Conservation (phyloP, 257 asterid genomes). For the Solanum tarapatanum region DNA sequence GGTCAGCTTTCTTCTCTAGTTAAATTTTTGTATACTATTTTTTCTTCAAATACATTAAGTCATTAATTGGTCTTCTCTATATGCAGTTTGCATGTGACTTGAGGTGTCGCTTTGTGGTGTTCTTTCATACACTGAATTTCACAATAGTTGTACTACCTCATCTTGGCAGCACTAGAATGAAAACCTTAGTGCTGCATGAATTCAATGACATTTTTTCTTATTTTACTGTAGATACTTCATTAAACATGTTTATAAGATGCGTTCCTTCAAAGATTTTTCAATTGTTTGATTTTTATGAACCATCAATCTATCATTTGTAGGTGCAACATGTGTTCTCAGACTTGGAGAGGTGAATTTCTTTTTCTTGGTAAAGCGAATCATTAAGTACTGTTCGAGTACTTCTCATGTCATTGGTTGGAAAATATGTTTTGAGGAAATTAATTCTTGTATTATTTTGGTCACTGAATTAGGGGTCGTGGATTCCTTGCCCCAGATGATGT, state of each 20-base stretch:
- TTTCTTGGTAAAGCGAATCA: neutral
- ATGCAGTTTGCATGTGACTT: neutral
- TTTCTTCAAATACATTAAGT: neutral
- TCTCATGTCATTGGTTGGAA: neutral
- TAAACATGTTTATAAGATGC: neutral
- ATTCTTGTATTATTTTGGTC: slow-evolving; percentile 6
- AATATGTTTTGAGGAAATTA: neutral
- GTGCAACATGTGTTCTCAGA: slow-evolving; percentile 67
- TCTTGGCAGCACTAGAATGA: neutral
- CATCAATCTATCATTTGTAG: slow-evolving; percentile 28
- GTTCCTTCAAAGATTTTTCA: neutral
- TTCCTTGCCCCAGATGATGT: slow-evolving; percentile 71
- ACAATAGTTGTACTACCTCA: neutral
- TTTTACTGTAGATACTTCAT: neutral
- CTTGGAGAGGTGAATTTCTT: slow-evolving; percentile 60
- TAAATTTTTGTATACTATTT: neutral
- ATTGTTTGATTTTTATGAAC: neutral
- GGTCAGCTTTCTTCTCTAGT: slow-evolving; percentile 30
- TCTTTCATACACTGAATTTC: neutral
- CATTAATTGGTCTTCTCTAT: neutral
- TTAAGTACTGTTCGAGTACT: neutral
- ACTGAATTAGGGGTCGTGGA: slow-evolving; percentile 64
- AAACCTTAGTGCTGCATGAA: neutral
- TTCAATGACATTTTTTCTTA: neutral
- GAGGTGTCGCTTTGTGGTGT: neutral